Base-by-base conservation (phyloP, 2,329 filamentous ascomycete species). In the Biscogniauxia sp. region DNA sequence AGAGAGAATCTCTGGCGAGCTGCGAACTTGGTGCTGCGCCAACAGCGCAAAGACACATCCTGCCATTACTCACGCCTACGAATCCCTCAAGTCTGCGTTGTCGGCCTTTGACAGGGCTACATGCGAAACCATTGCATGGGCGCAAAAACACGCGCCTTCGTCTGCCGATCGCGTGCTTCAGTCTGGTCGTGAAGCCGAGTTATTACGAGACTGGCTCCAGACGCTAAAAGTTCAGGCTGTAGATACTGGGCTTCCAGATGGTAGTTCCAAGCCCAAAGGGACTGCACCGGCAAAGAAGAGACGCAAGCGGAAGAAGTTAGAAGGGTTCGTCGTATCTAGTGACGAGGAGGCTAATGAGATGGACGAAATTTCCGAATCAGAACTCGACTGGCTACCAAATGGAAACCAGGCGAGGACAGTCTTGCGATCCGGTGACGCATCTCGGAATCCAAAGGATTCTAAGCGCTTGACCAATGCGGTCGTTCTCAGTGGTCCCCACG, bases 401-500 rank as follows among this genome's bases (percentile, higher is more conserved):
- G 67, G 75, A 54, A 64, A 71, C 64, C 69, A 75, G 53, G 70
- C 79, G 59, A 85, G 80, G 68, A 85, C 84, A 11, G 81, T 88
- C 1, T 74, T 89, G 49, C 80, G 80, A 59, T 77, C 74, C 57
- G 71, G 70, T 20, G 63, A 60, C 58, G 25, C 61, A 49, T 60
- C 61, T 49, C 64, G 62, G 58, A 58, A 53, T 23, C 67, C 72
- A 25, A 84, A 80, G 61, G 79, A 81, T 7, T 70, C 74, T 13
- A 71, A 75, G 8, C 85, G 84, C 54, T 73, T 89, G 32, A 82
- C 83, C 55, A 97, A 97, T 75, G 85, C 89, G 0, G 85, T 97
- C n/a, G 79, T 99, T 7, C 81, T 99, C 32, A 97, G 92, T 70
- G 95, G 95, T 0, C 92, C 94, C 2, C 83, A 91, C 66, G 95